Evolutionary conservation across 108 stramenopile species (phyloP).

Genomic region (Skeletonema marinoi): DNA sequence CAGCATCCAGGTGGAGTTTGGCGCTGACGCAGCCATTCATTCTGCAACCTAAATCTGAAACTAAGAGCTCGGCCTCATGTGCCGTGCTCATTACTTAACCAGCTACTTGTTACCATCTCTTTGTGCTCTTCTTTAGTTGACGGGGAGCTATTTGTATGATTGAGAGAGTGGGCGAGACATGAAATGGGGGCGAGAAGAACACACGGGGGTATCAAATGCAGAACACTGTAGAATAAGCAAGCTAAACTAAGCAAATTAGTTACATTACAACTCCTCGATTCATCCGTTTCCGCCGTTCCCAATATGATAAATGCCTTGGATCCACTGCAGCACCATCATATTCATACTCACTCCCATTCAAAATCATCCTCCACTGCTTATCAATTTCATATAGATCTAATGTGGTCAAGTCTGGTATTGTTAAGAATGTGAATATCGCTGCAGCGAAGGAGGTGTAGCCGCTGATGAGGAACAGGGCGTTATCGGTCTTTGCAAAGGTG

Average conservation of each 20-base stretch:
- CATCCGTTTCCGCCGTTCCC: constrained; percentile 59
- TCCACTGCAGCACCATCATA: constrained; percentile 64
- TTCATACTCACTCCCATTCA: constrained; percentile 34
- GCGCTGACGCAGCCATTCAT: too few species aligned
- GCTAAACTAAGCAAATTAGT: not conserved
- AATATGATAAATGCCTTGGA: constrained; percentile 57
- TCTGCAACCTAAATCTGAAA: too few species aligned
- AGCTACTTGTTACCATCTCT: too few species aligned
- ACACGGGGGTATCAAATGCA: too few species aligned
- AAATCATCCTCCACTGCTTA: constrained; percentile 58
- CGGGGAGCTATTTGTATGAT: not conserved
- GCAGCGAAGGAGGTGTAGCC: constrained; percentile 66
- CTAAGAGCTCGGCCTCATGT: too few species aligned
- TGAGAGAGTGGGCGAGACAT: not conserved
- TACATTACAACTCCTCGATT: not conserved
- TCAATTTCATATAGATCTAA: constrained; percentile 70
- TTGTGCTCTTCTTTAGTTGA: too few species aligned
- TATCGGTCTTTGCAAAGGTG: constrained; percentile 40
- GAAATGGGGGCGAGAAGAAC: too few species aligned
- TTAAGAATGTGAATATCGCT: constrained; percentile 53
- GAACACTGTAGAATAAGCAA: not conserved
- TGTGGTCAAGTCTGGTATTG: constrained; percentile 68
- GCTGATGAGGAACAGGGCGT: constrained; percentile 57
- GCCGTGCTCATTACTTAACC: too few species aligned
- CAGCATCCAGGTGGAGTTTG: too few species aligned